Evolutionary conservation across 2,329 filamentous ascomycete genomes (phyloP), one percentile per base, ranked within the genome.

Genomic region (Mycocentrospora acerina): DNA sequence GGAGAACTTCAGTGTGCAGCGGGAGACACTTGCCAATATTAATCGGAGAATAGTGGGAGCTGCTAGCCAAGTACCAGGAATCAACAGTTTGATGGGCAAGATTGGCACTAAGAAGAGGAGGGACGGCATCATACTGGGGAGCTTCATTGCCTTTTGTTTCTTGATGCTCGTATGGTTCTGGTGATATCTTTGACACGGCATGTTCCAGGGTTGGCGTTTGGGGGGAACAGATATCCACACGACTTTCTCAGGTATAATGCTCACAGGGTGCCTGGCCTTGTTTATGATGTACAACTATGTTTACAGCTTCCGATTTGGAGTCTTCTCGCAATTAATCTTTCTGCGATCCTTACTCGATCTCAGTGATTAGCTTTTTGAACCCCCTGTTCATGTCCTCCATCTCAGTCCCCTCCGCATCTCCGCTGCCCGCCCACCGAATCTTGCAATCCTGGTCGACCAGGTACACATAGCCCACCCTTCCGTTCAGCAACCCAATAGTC

Each of bases 51-150:
- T 98, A 67, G 90, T 88, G 4, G 77, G 86, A 24, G 91, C 90
- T 18, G 93, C 91, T 26, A 89, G 87, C 61, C 86, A 95, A 64
- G 86, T 98, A 12, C 93, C 93, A 0, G 93, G 93, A 1, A 83
- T 98, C 57, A 98, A 97, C 69, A 83, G 83, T 35, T 73, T 98
- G 61, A 97, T 98, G 57, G 82, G 83, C 35, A 86, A 88, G 70
- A 98, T 98, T 69, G 91, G 90, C 35, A 85, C 88, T 41, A 94
- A 95, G 76, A 95, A 95, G 79, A 82, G 91, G 66, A 83, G 93
- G 57, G 93, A 98, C 69, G 90, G 90, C 19, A 85, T 98, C 53
- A 95, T 98, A 51, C 79, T 98, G 73, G 93, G 89, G 13, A 75
- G 77, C 31, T 95, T 98, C 60, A 90, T 98, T 59, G 90, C 90